Evolutionary conservation across 2,329 filamentous ascomycete species (phyloP).

Genomic region (Fusarium temperatum): DNA sequence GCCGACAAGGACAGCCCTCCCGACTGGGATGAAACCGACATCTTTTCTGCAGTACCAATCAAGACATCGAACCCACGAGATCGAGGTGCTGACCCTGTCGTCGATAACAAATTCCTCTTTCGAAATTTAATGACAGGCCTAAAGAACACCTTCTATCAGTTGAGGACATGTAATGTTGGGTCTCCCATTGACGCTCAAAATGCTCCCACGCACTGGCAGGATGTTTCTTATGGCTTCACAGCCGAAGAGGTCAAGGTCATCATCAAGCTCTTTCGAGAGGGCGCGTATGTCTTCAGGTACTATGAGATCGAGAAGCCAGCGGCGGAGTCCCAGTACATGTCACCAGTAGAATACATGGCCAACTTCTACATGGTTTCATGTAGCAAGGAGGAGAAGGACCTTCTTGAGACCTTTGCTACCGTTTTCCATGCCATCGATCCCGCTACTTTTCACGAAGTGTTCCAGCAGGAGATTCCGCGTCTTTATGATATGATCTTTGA

Average conservation of each 20-base stretch:
- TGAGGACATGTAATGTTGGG: conserved; percentile 86
- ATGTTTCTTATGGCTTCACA: conserved; percentile 95
- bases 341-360: conserved; percentile 89
- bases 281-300: conserved; percentile 95
- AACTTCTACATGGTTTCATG: conserved; percentile 96
- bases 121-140: conserved; percentile 95
- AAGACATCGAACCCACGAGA: conserved; percentile 93
- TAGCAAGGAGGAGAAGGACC: conserved; percentile 94
- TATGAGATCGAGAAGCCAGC: conserved; percentile 88
- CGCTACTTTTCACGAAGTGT: conserved; percentile 98
- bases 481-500: conserved; percentile 98
- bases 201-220: conserved; percentile 89
- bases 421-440: conserved; percentile 99
- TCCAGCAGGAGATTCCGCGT: conserved; percentile 95
- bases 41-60: conserved; percentile 95
- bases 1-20: conserved; percentile 83
- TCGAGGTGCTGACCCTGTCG: conserved; percentile 86
- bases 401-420: conserved; percentile 96
- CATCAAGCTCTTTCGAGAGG: conserved; percentile 96
- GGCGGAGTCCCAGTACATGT: conserved; percentile 77
- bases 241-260: conserved; percentile 97
- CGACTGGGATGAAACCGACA: conserved; percentile 98
- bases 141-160: conserved; percentile 95
- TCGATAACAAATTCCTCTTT: conserved; percentile 98
- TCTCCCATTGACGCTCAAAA: conserved; percentile 77